Percentiles rank a stretch among this genome's conserved stretches.
These are phyloP conservation scores for Sporisorium iseilematis-ciliati DNA, from an alignment of 1,284 basidiomycete species.

Conservation along the genomic window DNA sequence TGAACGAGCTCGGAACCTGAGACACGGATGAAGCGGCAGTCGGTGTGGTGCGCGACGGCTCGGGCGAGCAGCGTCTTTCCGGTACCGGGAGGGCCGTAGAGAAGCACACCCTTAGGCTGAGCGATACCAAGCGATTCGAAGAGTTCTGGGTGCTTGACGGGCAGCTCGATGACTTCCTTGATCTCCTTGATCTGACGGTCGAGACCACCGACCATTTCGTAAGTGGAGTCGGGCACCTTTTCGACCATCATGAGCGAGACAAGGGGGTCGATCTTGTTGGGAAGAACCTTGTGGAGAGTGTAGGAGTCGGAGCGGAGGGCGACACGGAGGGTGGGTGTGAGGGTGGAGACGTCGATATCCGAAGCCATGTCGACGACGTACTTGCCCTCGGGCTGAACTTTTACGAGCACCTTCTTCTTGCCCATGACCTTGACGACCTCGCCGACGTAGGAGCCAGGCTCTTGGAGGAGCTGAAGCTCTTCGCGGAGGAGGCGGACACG, in stretches of 20 bases:
- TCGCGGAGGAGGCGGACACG: constrained; percentile 86
- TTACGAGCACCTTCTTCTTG: constrained; percentile 98
- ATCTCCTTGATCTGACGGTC: constrained; percentile 99
- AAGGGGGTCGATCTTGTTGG: constrained; percentile 69
- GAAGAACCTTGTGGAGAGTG: constrained; percentile 72
- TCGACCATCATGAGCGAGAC: constrained; percentile 90
- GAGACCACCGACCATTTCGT: constrained; percentile 99
- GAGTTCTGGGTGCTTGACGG: constrained; percentile 97
- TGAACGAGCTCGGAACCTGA: constrained; percentile 95
- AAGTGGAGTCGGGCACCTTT: constrained; percentile 98
- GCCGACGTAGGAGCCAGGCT: constrained; percentile 96
- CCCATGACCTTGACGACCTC: constrained; percentile 99
- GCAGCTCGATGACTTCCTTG: constrained; percentile 98
- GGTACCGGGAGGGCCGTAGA: constrained; percentile 69
- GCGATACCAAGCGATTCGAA: constrained; percentile 97
- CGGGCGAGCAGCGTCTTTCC: constrained; percentile 69
- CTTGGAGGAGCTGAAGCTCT: constrained; percentile 93
- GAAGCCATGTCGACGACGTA: constrained; percentile 96
- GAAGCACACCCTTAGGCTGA: constrained; percentile 80
- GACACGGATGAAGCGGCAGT: constrained; percentile 97
- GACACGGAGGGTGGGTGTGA: constrained; percentile 90
- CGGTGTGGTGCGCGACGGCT: constrained; percentile 82
- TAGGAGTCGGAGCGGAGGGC: constrained; percentile 96
- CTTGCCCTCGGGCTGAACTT: constrained; percentile 98
- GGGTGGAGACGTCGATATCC: constrained; percentile 83